Evolutionary conservation across 495 filamentous ascomycete species (phyloP).

Genomic region (Lophium mytilinum): DNA sequence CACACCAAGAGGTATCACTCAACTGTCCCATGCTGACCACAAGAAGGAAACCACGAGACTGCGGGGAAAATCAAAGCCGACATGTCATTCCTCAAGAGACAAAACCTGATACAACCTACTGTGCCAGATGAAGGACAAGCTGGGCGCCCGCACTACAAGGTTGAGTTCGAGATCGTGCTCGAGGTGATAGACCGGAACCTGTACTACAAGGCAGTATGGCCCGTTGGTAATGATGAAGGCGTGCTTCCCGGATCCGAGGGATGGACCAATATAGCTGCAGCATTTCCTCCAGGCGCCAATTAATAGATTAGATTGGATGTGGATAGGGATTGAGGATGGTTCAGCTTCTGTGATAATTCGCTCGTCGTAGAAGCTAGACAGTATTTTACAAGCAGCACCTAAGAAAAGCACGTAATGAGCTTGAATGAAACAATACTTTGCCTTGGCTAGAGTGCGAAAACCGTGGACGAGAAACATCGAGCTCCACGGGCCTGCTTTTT

Average conservation of each 20-base stretch:
- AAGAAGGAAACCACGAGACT: not conserved
- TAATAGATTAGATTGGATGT: not conserved
- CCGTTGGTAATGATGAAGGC: not conserved
- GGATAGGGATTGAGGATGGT: not conserved
- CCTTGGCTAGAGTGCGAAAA: too few species aligned
- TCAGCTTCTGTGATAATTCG: not conserved
- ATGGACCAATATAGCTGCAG: not conserved
- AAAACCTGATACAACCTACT: constrained; percentile 1
- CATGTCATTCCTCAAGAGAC: not conserved
- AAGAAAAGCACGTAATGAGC: too few species aligned
- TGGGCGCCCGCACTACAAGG: not conserved
- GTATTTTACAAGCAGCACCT: not conserved
- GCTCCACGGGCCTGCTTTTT: too few species aligned
- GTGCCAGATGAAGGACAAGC: not conserved
- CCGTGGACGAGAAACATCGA: too few species aligned
- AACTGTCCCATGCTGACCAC: not conserved
- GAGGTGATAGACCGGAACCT: not conserved
- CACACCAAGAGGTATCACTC: not conserved
- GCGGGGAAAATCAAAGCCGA: not conserved
- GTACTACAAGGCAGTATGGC: not conserved
- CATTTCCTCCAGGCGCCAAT: not conserved
- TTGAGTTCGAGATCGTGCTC: not conserved
- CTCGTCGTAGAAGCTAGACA: not conserved
- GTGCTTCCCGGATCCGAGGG: not conserved
- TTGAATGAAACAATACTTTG: too few species aligned